Conservation (phyloP, 345 rosid genomes). For the Eucalyptus cloeziana region DNA sequence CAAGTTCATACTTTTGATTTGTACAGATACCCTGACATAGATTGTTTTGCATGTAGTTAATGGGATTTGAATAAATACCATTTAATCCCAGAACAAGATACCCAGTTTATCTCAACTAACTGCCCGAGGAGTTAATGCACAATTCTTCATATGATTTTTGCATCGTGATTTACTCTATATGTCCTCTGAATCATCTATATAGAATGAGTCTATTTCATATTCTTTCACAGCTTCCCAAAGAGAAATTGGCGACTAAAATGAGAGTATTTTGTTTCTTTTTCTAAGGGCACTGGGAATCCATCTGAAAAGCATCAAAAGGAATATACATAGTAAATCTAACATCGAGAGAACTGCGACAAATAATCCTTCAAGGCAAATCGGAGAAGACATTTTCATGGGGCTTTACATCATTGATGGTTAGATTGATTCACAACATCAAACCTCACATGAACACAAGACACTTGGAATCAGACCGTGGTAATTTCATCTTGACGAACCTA, state of each 20-base stretch:
- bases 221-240: background rate
- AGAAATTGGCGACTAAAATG: background rate
- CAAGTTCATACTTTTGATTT: background rate
- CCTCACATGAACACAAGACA: background rate
- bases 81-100: background rate
- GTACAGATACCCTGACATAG: rapidly evolving
- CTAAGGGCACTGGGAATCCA: background rate
- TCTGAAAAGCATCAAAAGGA: background rate
- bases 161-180: background rate
- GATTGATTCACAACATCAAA: background rate
- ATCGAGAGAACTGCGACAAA: background rate
- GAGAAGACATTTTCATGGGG: background rate
- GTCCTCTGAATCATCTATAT: background rate
- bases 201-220: background rate
- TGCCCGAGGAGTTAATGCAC: background rate
- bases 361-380: background rate
- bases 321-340: background rate
- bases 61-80: background rate
- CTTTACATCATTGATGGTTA: background rate
- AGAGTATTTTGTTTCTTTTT: background rate
- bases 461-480: background rate
- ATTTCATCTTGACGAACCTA: background rate
- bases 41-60: background rate
- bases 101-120: background rate
- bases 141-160: background rate